Evolutionary conservation across 176 grass and related monocot genomes (phyloP), one percentile per base, ranked within the genome.

Genomic region (Thalia dealbata): DNA sequence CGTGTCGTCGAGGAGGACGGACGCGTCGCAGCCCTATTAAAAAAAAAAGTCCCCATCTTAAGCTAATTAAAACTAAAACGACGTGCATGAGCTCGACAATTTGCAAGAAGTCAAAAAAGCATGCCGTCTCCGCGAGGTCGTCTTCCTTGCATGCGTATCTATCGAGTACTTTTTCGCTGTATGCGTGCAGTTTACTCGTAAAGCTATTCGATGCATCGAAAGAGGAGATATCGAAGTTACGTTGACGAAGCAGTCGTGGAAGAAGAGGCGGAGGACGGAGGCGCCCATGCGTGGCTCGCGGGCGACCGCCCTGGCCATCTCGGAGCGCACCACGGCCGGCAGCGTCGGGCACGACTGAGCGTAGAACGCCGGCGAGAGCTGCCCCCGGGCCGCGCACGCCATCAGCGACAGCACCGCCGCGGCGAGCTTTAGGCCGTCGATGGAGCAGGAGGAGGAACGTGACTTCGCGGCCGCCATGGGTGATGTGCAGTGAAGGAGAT

Each of bases 1-100:
- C 30, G 86, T 85, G 92, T 96, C 88, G 61, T 96, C 92, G 0
- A 96, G 78, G 7, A 96, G 88, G 79, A 96, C 92, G 59, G 92
- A 96, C 52, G 64, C 92, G 81, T 96, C 92, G 73, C 92, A 96
- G 1, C 92, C 92, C 88, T 96, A 16, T 52, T 13, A 18, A 38
- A 38, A 38, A 4, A 38, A 2, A 38, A 38, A 38, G 32, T 38
- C 1, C 32, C 1, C 32, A 38, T n/a, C 32, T 38, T 38, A 4
- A 1, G 4, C 32, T 38, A 2, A 38, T 38, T 38, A 1, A 38
- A 38, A 38, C 32, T 38, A 38, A 38, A 4, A 38, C 4, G 32
- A 38, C 32, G 4, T 4, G 32, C 32, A 38, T 4, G 32, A 38
- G 32, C 32, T 38, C 32, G 32, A 38, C 32, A 38, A 38, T 38